Evolutionary conservation across 257 asterid genomes (phyloP), one percentile per base, ranked within the genome.

Genomic region (Plantago major): DNA sequence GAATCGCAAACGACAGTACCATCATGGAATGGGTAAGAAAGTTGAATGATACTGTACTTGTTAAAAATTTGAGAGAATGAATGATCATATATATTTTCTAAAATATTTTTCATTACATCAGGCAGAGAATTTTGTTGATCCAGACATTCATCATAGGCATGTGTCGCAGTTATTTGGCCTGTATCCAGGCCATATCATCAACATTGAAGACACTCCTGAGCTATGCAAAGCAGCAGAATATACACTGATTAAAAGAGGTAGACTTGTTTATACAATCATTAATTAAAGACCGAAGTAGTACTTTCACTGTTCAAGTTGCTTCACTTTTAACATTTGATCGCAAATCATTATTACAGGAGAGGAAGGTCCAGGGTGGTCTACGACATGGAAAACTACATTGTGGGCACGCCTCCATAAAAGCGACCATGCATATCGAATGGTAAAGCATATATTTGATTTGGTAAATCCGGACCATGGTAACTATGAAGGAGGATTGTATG

Each of bases 311-410:
- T n/a, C 5, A 30, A 3, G 18, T 47, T 53, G 44, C n/a, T 8
- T 50, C 38, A 38, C 13, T 18, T 38, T 17, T 18, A 42, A 7
- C 11, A 0, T 9, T 42, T 52, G 7, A 2, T 52, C 19, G 46
- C 12, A 17, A 30, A 47, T 56, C 38, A 18, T 67, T 67, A 68
- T 58, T 62, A 42, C 82, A 89, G 95, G 95, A 58, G 91, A 73
- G 74, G 81, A 79, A 16, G 96, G 95, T 58, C 96, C 93, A 10
- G 95, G 95, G 55, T 84, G 97, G 95, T 89, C 95, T 7, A 84
- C 95, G 5, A 69, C 76, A 43, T 89, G 94, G 95, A 89, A 86
- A 78, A 68, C 82, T 18, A 78, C 90, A 18, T 59, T 84, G 30
- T 81, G 91, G 95, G 89, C 89, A 0, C 95, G 86, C 18, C 90